Evolutionary conservation across 140 eudicot species (phyloP).

Genomic region (Flaveria floridana): DNA sequence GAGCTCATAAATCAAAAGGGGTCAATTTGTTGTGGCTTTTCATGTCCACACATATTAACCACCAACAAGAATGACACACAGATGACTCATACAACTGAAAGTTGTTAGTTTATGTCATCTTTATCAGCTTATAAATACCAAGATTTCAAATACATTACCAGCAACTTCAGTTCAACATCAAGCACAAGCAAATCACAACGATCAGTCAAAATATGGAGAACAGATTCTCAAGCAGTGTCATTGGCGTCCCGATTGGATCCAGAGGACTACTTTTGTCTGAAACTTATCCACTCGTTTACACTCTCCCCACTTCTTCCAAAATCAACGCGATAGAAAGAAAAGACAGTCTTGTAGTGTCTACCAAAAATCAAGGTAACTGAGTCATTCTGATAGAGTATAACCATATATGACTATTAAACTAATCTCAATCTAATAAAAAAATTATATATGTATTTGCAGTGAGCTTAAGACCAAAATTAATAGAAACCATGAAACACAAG

Average conservation of each 20-base stretch:
- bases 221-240: constrained; percentile 24
- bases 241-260: constrained; percentile 9
- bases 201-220: constrained; percentile 21
- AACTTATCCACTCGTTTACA: constrained; percentile 20
- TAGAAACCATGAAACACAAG: constrained; percentile 43
- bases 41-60: constrained; percentile 7
- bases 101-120: constrained; percentile 13
- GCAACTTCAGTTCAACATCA: constrained; percentile 1
- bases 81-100: constrained; percentile 28
- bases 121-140: constrained; percentile 26
- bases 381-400: background rate
- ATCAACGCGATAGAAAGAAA: background rate
- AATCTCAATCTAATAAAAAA: constrained; percentile 3
- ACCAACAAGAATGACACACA: constrained; percentile 23
- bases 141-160: background rate
- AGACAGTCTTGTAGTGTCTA: constrained; percentile 5
- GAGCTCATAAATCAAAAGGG: constrained; percentile 2
- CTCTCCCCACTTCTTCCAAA: constrained; percentile 7
- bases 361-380: constrained; percentile 28
- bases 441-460: constrained; percentile 20
- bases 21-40: background rate
- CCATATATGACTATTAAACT: no score
- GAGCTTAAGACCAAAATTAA: constrained; percentile 34
- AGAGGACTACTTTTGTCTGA: constrained; percentile 20
- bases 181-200: constrained; percentile 3